A percentile compares a stretch with the other conserved stretches of the same genome.
Conservation (phyloP, 2,329 filamentous ascomycete genomes). For the Bipolaris bicolor region DNA sequence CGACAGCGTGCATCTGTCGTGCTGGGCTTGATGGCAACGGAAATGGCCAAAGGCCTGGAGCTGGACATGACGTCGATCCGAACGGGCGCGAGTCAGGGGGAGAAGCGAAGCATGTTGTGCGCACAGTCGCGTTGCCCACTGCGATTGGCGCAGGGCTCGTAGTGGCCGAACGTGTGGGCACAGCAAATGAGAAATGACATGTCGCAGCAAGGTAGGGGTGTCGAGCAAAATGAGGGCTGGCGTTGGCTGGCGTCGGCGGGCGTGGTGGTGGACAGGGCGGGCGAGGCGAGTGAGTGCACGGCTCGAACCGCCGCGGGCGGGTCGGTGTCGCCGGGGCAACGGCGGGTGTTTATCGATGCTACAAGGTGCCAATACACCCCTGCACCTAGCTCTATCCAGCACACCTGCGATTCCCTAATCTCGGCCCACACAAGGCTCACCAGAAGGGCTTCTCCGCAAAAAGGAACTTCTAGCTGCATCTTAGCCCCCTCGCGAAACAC, state of each 20-base stretch:
- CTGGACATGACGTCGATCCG: slow-evolving; percentile 8
- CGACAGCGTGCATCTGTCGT: not conserved
- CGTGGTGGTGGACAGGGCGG: slow-evolving; percentile 6
- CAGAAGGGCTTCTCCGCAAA: slow-evolving; percentile 38
- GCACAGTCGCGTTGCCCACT: slow-evolving; percentile 10
- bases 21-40: not conserved
- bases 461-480: slow-evolving; percentile 37
- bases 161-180: not conserved
- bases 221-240: slow-evolving; percentile 10
- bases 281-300: slow-evolving; percentile 19
- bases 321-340: slow-evolving; percentile 23
- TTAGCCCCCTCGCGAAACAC: slow-evolving; percentile 18
- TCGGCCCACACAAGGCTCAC: slow-evolving; percentile 34
- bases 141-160: slow-evolving; percentile 2
- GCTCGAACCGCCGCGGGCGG: slow-evolving; percentile 17
- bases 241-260: not conserved
- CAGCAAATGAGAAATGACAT: slow-evolving; percentile 3
- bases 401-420: slow-evolving; percentile 21
- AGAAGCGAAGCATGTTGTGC: slow-evolving; percentile 1
- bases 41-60: not conserved
- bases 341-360: slow-evolving; percentile 28
- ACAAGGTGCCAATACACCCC: slow-evolving; percentile 10
- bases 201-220: slow-evolving; percentile 15
- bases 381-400: slow-evolving; percentile 11
- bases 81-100: not conserved